Base-by-base conservation (phyloP, 1,139 yeast genomes). In the Yamadazyma buinensis region DNA sequence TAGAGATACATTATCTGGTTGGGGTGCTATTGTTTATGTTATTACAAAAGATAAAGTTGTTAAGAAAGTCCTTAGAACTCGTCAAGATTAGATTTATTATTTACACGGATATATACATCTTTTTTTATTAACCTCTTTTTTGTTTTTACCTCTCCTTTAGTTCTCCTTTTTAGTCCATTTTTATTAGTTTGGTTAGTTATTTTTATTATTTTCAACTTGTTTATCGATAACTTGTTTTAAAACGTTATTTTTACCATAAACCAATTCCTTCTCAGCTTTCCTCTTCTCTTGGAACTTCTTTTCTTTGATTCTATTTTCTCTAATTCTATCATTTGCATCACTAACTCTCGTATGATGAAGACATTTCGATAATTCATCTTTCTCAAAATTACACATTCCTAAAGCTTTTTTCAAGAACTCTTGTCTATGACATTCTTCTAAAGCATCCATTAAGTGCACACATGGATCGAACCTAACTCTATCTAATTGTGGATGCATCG, bases 11-110 rank as follows among this genome's bases (percentile, higher is more conserved):
- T 72, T 94, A 44, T 82, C 95, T 33, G 98, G 98, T 43, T 92
- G 97, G 97, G 99, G 99, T 52, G 97, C 95, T 12, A 85, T 86
- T 23, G 98, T 94, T 26, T 90, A 92, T 60, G 68, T 94, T 41
- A 78, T 94, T 39, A 87, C 96, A 36, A 90, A 90, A 67, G 97
- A 92, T 58, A 84, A 86, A 60, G 95, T 92, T 38, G 75, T 80
- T 36, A 88, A 82, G 66, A 79, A 95, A 57, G 80, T 84, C 52
- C 77, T 94, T 63, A 88, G 83, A 69, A 88, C 96, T 39, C 81
- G 98, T 63, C 97, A 90, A 70, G 98, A 92, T 75, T 70, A 57
- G 29, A 18, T 8, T 13, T 5, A n/a, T n/a, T n/a, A n/a, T n/a
- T n/a, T n/a, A n/a, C n/a, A n/a, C n/a, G n/a, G n/a, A n/a, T n/a